phyloP scores from a whole-genome alignment of 225 moss, liverwort and hornwort species.

The Polytrichum commune region DNA sequence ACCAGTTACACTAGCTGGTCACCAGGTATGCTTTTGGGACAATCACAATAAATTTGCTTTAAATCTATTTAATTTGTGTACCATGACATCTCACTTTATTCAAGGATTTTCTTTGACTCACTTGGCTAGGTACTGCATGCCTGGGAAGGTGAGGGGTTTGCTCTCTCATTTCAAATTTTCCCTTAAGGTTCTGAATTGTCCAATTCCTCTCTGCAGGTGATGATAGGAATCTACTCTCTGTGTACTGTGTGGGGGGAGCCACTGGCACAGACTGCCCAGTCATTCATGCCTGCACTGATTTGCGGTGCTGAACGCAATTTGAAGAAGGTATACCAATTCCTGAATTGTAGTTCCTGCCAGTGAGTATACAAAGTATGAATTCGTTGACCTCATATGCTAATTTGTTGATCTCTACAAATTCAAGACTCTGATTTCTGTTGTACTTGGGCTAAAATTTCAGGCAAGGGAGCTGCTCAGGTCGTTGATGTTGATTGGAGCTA shows the following conservation, averaged over 20 bases:
- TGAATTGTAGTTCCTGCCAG: too few relatives aligned
- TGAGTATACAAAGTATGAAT: too few relatives aligned
- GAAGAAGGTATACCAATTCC: conserved; percentile 49
- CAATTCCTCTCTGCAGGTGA: conserved; percentile 51
- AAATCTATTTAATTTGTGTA: too few relatives aligned
- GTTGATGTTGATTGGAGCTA: conserved; percentile 66
- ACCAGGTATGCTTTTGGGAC: conserved; percentile 54
- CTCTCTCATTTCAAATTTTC: conserved; percentile 4
- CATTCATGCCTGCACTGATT: conserved; percentile 88
- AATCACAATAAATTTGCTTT: not conserved
- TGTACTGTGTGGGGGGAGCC: conserved; percentile 92
- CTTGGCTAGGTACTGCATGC: not conserved
- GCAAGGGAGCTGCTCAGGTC: conserved; percentile 70
- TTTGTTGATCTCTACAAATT: too few relatives aligned
- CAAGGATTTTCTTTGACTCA: too few relatives aligned
- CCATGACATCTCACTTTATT: too few relatives aligned
- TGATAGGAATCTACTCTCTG: conserved; percentile 81
- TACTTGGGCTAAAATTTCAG: conserved; percentile 30
- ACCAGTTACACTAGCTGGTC: conserved; percentile 70
- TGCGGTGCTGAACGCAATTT: conserved; percentile 66
- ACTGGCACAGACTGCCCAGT: conserved; percentile 91
- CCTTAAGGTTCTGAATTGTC: conserved; percentile 6
- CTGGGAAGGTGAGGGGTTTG: not conserved
- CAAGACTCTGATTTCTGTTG: conserved; percentile 3
- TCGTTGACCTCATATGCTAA: too few relatives aligned